Evolutionary conservation across 495 filamentous ascomycete genomes (phyloP), one percentile per base, ranked within the genome.

Genomic region (Letharia columbiana): DNA sequence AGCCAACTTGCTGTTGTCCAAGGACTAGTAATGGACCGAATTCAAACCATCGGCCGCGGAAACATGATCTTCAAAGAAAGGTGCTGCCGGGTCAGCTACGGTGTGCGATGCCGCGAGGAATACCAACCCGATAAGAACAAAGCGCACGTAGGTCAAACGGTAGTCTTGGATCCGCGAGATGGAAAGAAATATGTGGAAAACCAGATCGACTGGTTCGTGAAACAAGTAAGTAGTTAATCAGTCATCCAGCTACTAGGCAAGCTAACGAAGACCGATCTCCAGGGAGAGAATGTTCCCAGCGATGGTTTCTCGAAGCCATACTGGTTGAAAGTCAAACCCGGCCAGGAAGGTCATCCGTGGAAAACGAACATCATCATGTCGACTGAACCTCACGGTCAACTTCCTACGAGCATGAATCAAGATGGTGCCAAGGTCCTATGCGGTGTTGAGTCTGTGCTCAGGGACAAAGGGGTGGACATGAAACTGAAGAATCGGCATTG

Each of bases 121-220:
- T 86, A 83, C 54, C 71, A 54, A 13, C 50, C 82, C 42, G 76
- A 79, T 0, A 69, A 61, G 3, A 73, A 76, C 28, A 52, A 56
- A 5, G 45, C 49, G 18, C 83, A 86, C 63, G 37, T 75, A 6
- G 75, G 77, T 20, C 74, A 82, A 57, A 72, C 73, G 1, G 72
- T 84, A 4, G 65, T 69, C 15, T 65, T 67, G 12, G 83, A 85
- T 69, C 66, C 73, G 13, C 78, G 73, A 47, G 79, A 85, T 62
- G 75, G 77, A 35, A 75, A 75, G 56, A 74, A 70, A 45, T 85
- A 77, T 62, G 84, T 78, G 2, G 68, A 78, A 33, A 72, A 79
- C 52, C 82, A 85, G 70, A 79, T 86, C 54, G 77, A 84, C 58
- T 86, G 84, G 84, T 71, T 85, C 47, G 78, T 85, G 28, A 77